Evolutionary conservation across 1,139 yeast species (phyloP).

Genomic region (Candida albicans): DNA sequence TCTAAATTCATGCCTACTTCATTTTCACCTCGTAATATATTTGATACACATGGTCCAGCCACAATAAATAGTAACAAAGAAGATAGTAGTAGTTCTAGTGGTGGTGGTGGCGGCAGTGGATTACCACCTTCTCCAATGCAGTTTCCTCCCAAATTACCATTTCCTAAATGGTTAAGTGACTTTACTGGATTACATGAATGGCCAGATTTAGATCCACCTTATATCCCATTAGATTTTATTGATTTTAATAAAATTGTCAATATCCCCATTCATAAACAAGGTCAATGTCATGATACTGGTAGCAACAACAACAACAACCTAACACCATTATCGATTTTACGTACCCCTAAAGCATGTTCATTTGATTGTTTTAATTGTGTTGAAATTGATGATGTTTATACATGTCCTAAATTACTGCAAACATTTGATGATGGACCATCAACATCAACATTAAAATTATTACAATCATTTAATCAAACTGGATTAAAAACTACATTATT

Average conservation of each 20-base stretch:
- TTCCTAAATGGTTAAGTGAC: constrained; percentile 77
- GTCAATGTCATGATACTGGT: constrained; percentile 47
- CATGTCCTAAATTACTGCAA: constrained; percentile 76
- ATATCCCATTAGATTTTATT: constrained; percentile 74
- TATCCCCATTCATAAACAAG: constrained; percentile 54
- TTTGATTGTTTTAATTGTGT: constrained; percentile 86
- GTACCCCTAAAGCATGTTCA: constrained; percentile 56
- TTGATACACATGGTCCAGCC: neutral
- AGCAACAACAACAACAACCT: too few relatives aligned
- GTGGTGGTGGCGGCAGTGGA: neutral
- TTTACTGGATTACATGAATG: constrained; percentile 73
- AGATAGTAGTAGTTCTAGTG: neutral
- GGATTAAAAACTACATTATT: constrained; percentile 67
- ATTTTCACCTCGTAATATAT: constrained; percentile 2
- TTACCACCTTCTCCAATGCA: constrained; percentile 12
- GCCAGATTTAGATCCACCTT: constrained; percentile 89
- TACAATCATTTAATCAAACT: constrained; percentile 44
- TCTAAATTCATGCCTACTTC: constrained; percentile 5
- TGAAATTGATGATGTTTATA: constrained; percentile 71
- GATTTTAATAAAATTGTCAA: constrained; percentile 47
- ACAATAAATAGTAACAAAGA: neutral
- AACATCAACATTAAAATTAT: constrained; percentile 59
- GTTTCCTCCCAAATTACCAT: constrained; percentile 36
- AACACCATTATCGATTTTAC: constrained; percentile 1
- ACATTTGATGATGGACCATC: constrained; percentile 97